phyloP scores from a whole-genome alignment of 345 rosid genomes.

The Rhizophora mangle region DNA sequence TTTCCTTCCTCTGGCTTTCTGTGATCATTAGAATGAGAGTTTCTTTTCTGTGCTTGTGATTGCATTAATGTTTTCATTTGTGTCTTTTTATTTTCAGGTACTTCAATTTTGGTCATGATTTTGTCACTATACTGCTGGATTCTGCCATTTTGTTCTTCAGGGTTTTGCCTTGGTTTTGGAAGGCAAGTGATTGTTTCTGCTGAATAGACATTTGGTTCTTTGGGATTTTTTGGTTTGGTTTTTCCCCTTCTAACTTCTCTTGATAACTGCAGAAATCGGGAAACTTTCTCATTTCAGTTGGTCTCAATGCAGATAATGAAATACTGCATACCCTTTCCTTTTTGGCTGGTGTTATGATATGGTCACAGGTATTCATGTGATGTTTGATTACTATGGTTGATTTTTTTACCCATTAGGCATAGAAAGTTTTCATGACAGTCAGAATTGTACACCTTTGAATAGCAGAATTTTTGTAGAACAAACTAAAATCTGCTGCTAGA shows the following conservation, averaged over 20 bases:
- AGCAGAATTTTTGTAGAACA: too few species aligned
- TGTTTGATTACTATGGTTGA: constrained; percentile 8
- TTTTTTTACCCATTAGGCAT: not conserved
- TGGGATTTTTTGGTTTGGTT: constrained; percentile 5
- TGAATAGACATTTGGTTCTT: not conserved
- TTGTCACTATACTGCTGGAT: constrained; percentile 81
- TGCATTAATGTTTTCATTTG: constrained; percentile 8
- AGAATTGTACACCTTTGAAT: too few species aligned
- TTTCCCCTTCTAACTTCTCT: constrained; percentile 13
- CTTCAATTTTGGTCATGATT: constrained; percentile 84
- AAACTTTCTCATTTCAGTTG: constrained; percentile 52
- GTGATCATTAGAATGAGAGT: not conserved
- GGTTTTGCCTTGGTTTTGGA: constrained; percentile 96
- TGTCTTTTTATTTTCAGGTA: constrained; percentile 49
- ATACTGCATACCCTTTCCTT: constrained; percentile 86
- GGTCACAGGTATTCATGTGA: constrained; percentile 77
- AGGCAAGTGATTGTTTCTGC: constrained; percentile 43
- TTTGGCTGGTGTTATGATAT: constrained; percentile 82
- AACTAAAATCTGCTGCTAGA: too few species aligned
- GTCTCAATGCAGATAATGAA: constrained; percentile 80
- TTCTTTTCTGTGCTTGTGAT: not conserved
- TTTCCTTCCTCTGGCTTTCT: not conserved
- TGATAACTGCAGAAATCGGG: constrained; percentile 61
- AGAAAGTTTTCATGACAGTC: too few species aligned
- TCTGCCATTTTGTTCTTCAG: constrained; percentile 90